Base-by-base conservation (phyloP, 305 asterid genomes). In the Fraxinus paxiana region DNA sequence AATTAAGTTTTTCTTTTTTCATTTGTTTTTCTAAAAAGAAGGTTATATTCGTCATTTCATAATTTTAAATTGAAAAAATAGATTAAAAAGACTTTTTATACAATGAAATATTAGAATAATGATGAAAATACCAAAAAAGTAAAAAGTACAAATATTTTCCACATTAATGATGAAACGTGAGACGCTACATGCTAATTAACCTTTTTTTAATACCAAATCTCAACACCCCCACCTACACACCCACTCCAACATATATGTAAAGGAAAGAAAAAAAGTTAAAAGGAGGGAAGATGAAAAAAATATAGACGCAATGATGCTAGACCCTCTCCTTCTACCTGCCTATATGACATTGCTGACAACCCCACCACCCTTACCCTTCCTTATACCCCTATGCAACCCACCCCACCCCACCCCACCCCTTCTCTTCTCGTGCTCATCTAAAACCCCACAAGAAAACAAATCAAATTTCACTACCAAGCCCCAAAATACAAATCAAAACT, bases 261-360 rank as follows among this genome's bases (percentile, higher is more conserved):
- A 13, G 6, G 56, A 4, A 3, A 3, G 17, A 1, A 46, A 13
- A 13, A 43, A 48, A 79, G 76, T 61, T 1, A 76, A 81, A 17
- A 12, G 35, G 41, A 77, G 56, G 76, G 37, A 31, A 72, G 80
- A 71, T 59, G 61, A 17, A 46, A 7, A 46, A 35, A 73, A 70
- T 30, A 75, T 54, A 54, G 12, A 7, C 2, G 8, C 35, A 80
- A 82, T 82, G 83, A 86, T 86, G 82, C 20, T 51, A 28, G 84
- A 6, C 82, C 81, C 43, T 33, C 79, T 79, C 10, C 79, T 34
- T 26, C 79, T 79, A 9, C 77, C 83, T 77, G 80, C 77, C 63
- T 46, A 26, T 70, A 85, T 86, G 83, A 83, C 85, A 79, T 79
- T 73, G 35, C 72, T 63, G 18, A 18, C 80, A 9, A 73, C 34